phyloP scores from a whole-genome alignment of 176 grass and related monocot genomes.

The Zoysia pacifica region DNA sequence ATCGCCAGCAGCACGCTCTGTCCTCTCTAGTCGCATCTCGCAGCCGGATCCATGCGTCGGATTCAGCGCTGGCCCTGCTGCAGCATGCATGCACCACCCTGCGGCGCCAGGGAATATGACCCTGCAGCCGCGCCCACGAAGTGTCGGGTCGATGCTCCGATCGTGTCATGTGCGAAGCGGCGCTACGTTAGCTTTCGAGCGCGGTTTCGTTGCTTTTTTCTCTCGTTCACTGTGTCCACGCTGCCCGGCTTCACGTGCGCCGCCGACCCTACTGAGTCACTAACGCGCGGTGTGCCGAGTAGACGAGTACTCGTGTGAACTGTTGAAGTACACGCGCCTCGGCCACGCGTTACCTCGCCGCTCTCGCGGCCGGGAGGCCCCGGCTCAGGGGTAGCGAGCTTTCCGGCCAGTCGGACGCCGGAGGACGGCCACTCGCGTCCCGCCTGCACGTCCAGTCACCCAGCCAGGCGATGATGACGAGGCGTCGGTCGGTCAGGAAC shows the following conservation, averaged over 20 bases:
- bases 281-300: no score
- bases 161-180: neutral
- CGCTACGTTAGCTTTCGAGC: neutral
- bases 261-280: no score
- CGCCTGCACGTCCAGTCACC: no score
- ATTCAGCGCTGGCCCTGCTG: neutral
- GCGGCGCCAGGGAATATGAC: neutral
- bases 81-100: neutral
- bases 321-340: neutral
- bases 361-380: no score
- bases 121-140: neutral
- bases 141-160: neutral
- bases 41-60: neutral
- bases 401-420: no score
- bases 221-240: neutral
- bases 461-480: neutral
- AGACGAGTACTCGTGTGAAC: no score
- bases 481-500: no score
- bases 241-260: neutral
- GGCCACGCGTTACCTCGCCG: neutral
- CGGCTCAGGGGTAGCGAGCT: no score
- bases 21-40: neutral
- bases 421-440: no score
- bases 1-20: neutral
- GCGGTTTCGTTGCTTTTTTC: neutral